These are phyloP conservation scores for Thymus quinquecostatus DNA, from an alignment of 257 asterid species.

Conservation along the genomic window DNA sequence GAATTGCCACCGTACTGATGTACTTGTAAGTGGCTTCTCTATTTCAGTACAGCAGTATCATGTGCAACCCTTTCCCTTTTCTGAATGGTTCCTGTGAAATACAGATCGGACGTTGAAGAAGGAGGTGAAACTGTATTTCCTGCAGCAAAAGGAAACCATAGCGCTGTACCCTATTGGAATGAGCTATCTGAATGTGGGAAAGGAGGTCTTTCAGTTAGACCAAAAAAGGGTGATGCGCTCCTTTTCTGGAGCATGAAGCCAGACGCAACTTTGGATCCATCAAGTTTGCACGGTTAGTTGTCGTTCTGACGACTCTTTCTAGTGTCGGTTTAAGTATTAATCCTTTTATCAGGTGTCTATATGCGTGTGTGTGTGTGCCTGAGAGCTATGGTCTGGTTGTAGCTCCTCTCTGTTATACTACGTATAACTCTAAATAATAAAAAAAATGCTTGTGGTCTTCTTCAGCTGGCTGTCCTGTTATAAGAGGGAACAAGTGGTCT, in stretches of 20 bases:
- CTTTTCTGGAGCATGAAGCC: constrained; percentile 99
- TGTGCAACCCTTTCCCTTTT: constrained; percentile 1
- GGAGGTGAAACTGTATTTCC: constrained; percentile 99
- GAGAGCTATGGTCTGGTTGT: background rate
- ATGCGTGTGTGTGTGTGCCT: background rate
- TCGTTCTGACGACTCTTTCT: constrained; percentile 26
- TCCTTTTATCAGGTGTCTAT: constrained; percentile 6
- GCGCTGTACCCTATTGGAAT: constrained; percentile 91
- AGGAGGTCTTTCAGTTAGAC: constrained; percentile 88
- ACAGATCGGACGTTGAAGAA: constrained; percentile 98
- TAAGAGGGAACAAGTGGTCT: constrained; percentile 97
- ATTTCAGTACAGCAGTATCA: constrained; percentile 13
- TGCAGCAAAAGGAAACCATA: constrained; percentile 80
- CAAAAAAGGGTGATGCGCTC: constrained; percentile 94
- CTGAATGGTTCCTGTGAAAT: constrained; percentile 28
- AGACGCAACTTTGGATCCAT: constrained; percentile 81
- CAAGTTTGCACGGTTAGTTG: constrained; percentile 95
- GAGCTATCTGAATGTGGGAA: constrained; percentile 97
- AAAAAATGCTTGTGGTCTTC: constrained; percentile 30
- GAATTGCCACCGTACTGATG: constrained; percentile 95
- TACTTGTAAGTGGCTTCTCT: constrained; percentile 71
- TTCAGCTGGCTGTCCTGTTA: constrained; percentile 88
- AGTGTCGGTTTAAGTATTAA: constrained; percentile 9
- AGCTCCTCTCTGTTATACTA: background rate
- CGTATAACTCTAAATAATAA: background rate